A percentile compares a stretch with the other conserved stretches of the same genome.
Evolutionary conservation across 1,284 basidiomycete genomes (phyloP).

Genomic region (Cystobasidiaceae sp.): DNA sequence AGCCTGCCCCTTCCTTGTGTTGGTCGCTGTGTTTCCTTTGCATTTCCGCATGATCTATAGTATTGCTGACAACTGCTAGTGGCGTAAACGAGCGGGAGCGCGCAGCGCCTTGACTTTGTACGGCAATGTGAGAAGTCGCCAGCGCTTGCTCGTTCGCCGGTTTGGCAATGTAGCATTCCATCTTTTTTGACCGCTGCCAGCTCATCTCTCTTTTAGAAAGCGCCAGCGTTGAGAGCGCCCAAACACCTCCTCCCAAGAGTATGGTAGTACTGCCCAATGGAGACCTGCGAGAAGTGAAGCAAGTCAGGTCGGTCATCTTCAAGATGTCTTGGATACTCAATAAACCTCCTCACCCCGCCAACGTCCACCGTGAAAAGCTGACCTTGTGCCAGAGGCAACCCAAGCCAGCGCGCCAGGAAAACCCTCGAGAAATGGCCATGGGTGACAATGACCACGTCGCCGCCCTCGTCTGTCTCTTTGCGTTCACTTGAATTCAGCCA

Average conservation of each 20-base stretch:
- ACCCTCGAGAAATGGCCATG: conserved; percentile 41
- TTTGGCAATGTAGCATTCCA: too few species aligned
- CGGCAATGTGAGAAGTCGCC: too few species aligned
- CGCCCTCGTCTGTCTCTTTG: conserved; percentile 37
- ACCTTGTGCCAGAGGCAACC: conserved; percentile 36
- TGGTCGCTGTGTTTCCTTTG: too few species aligned
- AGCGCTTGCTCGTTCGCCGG: too few species aligned
- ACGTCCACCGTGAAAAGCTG: conserved; percentile 41
- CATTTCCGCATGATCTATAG: too few species aligned
- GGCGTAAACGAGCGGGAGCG: too few species aligned
- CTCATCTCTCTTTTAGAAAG: conserved; percentile 5
- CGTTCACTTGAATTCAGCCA: not conserved
- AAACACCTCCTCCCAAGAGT: conserved; percentile 32
- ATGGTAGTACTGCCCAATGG: conserved; percentile 39
- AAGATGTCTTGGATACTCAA: not conserved
- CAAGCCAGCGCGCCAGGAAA: conserved; percentile 41
- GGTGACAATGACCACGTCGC: conserved; percentile 41
- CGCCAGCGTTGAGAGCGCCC: conserved; percentile 36
- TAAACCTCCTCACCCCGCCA: conserved; percentile 34
- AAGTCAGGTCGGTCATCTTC: not conserved
- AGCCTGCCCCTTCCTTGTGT: too few species aligned
- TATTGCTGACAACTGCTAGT: too few species aligned
- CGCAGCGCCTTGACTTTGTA: too few species aligned
- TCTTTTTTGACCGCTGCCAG: too few species aligned
- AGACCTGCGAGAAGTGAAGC: conserved; percentile 30